Evolutionary conservation across 257 asterid species (phyloP).

Genomic region (Ilex asprella): DNA sequence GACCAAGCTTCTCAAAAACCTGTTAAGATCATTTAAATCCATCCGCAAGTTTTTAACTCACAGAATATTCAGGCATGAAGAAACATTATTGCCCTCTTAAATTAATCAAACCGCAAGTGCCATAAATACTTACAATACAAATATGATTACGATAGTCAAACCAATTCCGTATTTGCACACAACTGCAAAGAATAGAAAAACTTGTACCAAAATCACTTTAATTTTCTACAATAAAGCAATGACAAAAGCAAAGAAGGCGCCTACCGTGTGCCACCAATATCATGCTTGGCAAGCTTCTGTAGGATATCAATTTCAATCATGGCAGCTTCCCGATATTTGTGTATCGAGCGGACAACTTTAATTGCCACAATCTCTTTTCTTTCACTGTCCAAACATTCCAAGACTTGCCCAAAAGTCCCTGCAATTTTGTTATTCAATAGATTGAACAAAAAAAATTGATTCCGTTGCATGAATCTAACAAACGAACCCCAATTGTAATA

Average conservation of each 20-base stretch:
- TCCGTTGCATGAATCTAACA: conserved; percentile 8
- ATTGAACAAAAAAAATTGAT: background rate
- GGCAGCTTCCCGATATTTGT: conserved; percentile 78
- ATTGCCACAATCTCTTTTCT: conserved; percentile 75
- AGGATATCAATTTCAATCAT: conserved; percentile 81
- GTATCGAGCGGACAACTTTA: conserved; percentile 71
- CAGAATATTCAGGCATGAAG: conserved; percentile 35
- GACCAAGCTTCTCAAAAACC: conserved; percentile 99
- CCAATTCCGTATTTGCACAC: conserved; percentile 95
- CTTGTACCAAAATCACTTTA: conserved; percentile 48
- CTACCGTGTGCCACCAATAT: conserved; percentile 49
- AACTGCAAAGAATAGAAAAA: conserved; percentile 70
- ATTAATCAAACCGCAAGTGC: conserved; percentile 33
- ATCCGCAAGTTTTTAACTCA: conserved; percentile 52
- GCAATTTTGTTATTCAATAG: conserved; percentile 11
- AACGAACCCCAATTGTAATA: background rate
- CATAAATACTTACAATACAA: conserved; percentile 68
- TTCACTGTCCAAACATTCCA: conserved; percentile 68
- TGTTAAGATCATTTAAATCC: conserved; percentile 71
- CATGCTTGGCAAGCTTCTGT: conserved; percentile 66
- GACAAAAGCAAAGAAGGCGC: conserved; percentile 15
- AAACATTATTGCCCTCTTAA: conserved; percentile 18
- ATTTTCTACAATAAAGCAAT: conserved; percentile 19
- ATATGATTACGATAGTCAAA: conserved; percentile 89
- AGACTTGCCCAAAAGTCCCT: conserved; percentile 85